These are phyloP conservation scores for Euphorbia peplus DNA, from an alignment of 345 rosid genomes.

Conservation along the genomic window DNA sequence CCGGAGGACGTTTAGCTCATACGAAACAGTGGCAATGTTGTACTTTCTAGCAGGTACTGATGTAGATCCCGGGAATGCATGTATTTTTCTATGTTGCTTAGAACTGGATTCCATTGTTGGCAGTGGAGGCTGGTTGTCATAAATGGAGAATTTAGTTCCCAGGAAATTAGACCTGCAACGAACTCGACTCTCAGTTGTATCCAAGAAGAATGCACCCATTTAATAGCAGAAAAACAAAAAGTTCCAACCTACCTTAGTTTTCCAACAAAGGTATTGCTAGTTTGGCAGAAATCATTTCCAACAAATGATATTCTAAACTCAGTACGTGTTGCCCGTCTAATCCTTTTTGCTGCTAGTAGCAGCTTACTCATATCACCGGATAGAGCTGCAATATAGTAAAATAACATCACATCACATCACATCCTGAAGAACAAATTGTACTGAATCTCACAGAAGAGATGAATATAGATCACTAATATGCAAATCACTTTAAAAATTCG, in stretches of 20 bases:
- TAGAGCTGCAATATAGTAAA: constrained; percentile 42
- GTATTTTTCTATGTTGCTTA: constrained; percentile 31
- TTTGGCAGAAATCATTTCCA: constrained; percentile 58
- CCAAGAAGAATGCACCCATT: constrained; percentile 3
- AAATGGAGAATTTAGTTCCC: constrained; percentile 81
- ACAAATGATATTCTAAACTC: constrained; percentile 73
- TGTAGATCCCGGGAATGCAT: constrained; percentile 44
- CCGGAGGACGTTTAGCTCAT: constrained; percentile 78
- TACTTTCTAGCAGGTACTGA: constrained; percentile 37
- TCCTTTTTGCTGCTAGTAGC: constrained; percentile 78
- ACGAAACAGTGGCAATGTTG: constrained; percentile 51
- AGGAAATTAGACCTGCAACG: constrained; percentile 81
- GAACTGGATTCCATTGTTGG: constrained; percentile 29
- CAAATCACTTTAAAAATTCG: neutral
- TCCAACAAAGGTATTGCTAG: constrained; percentile 60
- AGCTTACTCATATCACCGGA: constrained; percentile 74
- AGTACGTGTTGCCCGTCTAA: constrained; percentile 60
- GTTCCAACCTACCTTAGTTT: constrained; percentile 54
- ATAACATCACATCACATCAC: constrained; percentile 12
- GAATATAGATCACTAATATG: neutral
- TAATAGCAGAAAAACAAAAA: constrained; percentile 4
- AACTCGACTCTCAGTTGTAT: constrained; percentile 15
- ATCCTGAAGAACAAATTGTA: neutral
- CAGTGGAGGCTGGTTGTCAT: constrained; percentile 56
- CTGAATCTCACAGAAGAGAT: neutral